Percentiles rank a stretch among this genome's conserved stretches.
These are phyloP conservation scores for Linum trigynum DNA, from an alignment of 345 rosid species.

Conservation along the genomic window DNA sequence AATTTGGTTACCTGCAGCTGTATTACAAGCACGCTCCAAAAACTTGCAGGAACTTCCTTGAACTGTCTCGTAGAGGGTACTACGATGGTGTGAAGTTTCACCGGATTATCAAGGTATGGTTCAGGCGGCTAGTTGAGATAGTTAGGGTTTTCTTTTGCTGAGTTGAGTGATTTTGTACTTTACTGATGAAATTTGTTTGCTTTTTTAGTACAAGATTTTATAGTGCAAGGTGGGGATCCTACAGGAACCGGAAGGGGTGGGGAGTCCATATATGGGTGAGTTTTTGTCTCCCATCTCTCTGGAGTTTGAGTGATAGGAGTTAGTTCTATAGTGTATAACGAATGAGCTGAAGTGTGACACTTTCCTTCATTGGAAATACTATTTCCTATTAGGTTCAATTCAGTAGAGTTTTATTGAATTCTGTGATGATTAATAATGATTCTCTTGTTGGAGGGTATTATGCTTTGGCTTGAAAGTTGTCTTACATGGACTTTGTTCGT, in stretches of 20 bases:
- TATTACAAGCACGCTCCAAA: conserved; percentile 86
- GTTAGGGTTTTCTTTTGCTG: neutral
- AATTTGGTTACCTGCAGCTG: conserved; percentile 28
- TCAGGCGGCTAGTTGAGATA: neutral
- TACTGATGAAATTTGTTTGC: conserved; percentile 3
- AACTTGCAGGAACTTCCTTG: conserved; percentile 90
- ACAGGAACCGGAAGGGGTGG: conserved; percentile 97
- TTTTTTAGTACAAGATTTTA: conserved; percentile 57
- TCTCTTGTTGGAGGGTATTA: neutral
- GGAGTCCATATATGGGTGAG: conserved; percentile 84
- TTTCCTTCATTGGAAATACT: no score
- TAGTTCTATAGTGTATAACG: neutral
- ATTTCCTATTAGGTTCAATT: no score
- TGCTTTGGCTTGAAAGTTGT: neutral
- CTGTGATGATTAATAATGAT: neutral
- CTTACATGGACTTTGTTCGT: neutral
- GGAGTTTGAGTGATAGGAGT: no score
- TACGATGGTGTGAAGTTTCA: conserved; percentile 78
- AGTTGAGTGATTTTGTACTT: neutral
- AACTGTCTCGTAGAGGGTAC: conserved; percentile 78
- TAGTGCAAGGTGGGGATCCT: conserved; percentile 98
- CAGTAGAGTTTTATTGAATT: no score
- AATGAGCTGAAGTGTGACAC: no score
- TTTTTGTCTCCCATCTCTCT: neutral
- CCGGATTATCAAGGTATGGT: conserved; percentile 70